phyloP scores from a whole-genome alignment of 2,329 filamentous ascomycete genomes.

The Botrytis tulipae region DNA sequence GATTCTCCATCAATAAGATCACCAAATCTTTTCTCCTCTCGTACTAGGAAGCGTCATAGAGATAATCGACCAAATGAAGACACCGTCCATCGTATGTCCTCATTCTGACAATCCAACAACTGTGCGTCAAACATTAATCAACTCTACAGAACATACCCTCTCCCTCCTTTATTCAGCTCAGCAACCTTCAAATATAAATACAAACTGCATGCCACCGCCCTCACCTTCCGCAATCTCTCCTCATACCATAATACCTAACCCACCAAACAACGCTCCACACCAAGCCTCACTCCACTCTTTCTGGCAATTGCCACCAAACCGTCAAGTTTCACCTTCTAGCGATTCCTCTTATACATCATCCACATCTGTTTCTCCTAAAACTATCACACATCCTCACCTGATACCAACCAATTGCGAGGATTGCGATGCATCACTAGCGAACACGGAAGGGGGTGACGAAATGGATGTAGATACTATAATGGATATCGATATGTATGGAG shows the following conservation, averaged over 20 bases:
- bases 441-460: slow-evolving; percentile 33
- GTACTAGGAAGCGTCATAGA: slow-evolving; percentile 61
- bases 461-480: slow-evolving; percentile 45
- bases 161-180: slow-evolving; percentile 58
- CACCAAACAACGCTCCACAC: slow-evolving; percentile 27
- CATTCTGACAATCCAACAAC: not conserved
- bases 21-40: slow-evolving; percentile 51
- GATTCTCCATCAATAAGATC: slow-evolving; percentile 36
- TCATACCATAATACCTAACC: slow-evolving; percentile 23
- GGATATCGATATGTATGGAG: slow-evolving; percentile 40
- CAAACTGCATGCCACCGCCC: slow-evolving; percentile 22
- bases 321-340: slow-evolving; percentile 39
- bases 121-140: slow-evolving; percentile 23
- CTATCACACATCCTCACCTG: slow-evolving; percentile 26
- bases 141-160: slow-evolving; percentile 48
- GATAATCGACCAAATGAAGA: slow-evolving; percentile 57
- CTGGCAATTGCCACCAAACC: slow-evolving; percentile 51
- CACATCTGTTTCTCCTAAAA: slow-evolving; percentile 17
- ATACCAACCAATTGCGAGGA: slow-evolving; percentile 51
- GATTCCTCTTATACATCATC: slow-evolving; percentile 33
- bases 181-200: slow-evolving; percentile 38
- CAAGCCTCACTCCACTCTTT: slow-evolving; percentile 60
- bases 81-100: slow-evolving; percentile 39
- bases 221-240: slow-evolving; percentile 27
- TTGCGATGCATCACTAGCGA: slow-evolving; percentile 44